These are phyloP conservation scores for Paecilomyces formosus DNA, from an alignment of 2,329 filamentous ascomycete genomes.

Conservation along the genomic window DNA sequence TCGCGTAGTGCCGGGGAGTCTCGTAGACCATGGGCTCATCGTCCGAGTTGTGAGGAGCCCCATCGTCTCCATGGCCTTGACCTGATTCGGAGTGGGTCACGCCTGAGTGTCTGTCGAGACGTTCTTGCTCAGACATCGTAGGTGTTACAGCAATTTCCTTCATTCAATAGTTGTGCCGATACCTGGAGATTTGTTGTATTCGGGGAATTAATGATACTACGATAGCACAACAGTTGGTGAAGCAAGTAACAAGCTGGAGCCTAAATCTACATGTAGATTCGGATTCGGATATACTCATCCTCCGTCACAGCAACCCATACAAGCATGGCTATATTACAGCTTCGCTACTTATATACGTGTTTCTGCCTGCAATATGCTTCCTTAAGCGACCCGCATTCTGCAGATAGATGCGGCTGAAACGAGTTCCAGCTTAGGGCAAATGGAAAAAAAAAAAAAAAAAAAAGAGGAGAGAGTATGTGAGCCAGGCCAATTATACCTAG, in stretches of 20 bases:
- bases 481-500: no score
- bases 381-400: no score
- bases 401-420: no score
- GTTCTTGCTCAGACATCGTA: not conserved
- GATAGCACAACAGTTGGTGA: not conserved
- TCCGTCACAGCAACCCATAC: not conserved
- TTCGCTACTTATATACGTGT: no score
- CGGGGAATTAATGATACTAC: not conserved
- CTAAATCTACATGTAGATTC: no score
- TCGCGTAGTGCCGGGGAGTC: not conserved
- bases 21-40: not conserved
- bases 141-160: not conserved
- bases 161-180: not conserved
- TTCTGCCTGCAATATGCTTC: no score
- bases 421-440: no score
- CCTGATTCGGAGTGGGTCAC: not conserved
- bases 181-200: not conserved
- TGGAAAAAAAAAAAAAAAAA: no score
- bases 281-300: not conserved
- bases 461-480: no score
- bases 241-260: not conserved
- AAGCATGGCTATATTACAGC: not conserved
- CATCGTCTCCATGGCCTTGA: not conserved
- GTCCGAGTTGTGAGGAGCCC: not conserved
- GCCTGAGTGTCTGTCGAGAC: not conserved